Percentiles rank a stretch among this genome's conserved stretches.
These are phyloP conservation scores for Candida sanyaensis DNA, from an alignment of 1,139 yeast species.

Conservation along the genomic window DNA sequence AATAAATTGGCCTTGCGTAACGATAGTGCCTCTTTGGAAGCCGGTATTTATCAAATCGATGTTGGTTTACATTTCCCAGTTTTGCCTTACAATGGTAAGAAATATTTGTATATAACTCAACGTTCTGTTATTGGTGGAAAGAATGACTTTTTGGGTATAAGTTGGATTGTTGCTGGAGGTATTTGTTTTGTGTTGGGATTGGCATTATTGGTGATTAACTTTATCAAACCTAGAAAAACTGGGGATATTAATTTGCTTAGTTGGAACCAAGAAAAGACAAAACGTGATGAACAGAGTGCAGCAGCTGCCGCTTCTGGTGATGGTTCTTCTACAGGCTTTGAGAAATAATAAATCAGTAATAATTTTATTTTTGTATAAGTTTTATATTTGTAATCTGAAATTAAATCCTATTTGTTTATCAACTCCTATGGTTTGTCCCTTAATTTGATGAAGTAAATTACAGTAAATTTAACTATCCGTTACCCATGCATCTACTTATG, in stretches of 20 bases:
- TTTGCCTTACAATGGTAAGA: slow-evolving; percentile 76
- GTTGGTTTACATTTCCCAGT: slow-evolving; percentile 92
- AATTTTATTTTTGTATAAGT: neutral
- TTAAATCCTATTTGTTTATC: slow-evolving; percentile 22
- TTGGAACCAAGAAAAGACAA: slow-evolving; percentile 58
- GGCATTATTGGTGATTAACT: slow-evolving; percentile 58
- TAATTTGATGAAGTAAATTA: no score
- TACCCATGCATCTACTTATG: neutral
- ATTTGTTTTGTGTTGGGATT: slow-evolving; percentile 68
- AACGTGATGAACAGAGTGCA: slow-evolving; percentile 22
- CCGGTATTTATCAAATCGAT: slow-evolving; percentile 71
- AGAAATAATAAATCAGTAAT: slow-evolving; percentile 3
- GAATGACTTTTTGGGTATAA: slow-evolving; percentile 81
- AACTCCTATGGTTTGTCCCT: no score
- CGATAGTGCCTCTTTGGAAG: slow-evolving; percentile 58
- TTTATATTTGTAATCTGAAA: neutral
- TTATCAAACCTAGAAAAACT: slow-evolving; percentile 68
- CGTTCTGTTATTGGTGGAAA: slow-evolving; percentile 90
- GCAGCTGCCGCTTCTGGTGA: slow-evolving; percentile 8
- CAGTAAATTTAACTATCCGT: neutral
- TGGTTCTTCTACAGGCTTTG: slow-evolving; percentile 12
- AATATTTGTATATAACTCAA: slow-evolving; percentile 77
- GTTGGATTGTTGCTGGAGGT: slow-evolving; percentile 94
- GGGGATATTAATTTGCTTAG: slow-evolving; percentile 74
- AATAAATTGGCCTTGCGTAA: slow-evolving; percentile 81